A percentile compares a stretch with the other conserved stretches of the same genome.
Evolutionary conservation across 495 filamentous ascomycete species (phyloP).

Genomic region (Neohortaea acidophila): DNA sequence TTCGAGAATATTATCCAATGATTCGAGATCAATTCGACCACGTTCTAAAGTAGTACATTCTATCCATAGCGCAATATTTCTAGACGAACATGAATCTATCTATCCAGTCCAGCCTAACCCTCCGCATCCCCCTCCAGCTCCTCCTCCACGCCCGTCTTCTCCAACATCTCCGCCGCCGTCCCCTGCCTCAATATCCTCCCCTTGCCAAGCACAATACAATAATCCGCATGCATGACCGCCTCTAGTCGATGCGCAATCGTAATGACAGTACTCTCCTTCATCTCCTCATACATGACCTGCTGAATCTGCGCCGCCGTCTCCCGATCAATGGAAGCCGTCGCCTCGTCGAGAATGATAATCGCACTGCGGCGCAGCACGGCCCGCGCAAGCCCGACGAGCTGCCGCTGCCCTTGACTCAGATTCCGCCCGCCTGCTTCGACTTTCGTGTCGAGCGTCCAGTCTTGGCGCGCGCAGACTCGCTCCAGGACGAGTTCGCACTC

Average conservation of each 20-base stretch:
- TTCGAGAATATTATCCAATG: too few species aligned
- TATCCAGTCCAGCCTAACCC: neutral
- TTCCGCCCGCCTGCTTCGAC: conserved; percentile 45
- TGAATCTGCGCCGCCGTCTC: conserved; percentile 68
- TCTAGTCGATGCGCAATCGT: conserved; percentile 76
- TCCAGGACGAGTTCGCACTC: conserved; percentile 37
- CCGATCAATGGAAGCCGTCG: conserved; percentile 72
- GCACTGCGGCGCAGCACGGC: conserved; percentile 44
- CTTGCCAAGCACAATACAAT: conserved; percentile 53
- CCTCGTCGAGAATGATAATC: conserved; percentile 56
- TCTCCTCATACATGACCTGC: conserved; percentile 56
- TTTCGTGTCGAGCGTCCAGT: conserved; percentile 38
- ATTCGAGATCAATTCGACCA: too few species aligned
- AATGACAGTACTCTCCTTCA: conserved; percentile 64
- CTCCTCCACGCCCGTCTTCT: neutral
- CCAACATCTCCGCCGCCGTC: conserved; percentile 16
- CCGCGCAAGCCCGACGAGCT: conserved; percentile 44
- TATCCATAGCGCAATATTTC: too few species aligned
- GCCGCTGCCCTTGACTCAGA: conserved; percentile 46
- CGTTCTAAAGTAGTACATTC: too few species aligned
- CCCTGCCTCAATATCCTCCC: conserved; percentile 36
- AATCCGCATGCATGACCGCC: conserved; percentile 62
- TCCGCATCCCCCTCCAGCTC: conserved; percentile 1
- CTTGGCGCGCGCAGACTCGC: conserved; percentile 36
- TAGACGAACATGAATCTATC: too few species aligned